Base-by-base conservation (phyloP, 345 rosid genomes). In the Anacardium occidentale region DNA sequence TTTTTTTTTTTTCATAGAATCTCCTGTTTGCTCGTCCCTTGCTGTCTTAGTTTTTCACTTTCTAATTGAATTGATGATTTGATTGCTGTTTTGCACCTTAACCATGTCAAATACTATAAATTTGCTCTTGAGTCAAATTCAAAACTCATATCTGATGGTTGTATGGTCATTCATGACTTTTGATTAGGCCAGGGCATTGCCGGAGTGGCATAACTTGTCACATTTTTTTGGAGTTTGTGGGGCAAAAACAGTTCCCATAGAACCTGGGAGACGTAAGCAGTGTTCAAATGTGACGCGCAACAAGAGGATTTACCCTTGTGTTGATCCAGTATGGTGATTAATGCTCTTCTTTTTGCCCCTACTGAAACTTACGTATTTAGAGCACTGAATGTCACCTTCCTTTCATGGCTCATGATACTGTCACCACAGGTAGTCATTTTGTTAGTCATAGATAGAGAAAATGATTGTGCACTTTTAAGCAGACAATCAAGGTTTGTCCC, bases 391-490 rank as follows among this genome's bases (percentile, higher is more conserved):
- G 24, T 42, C 58, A 55, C 50, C 15, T 70, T 42, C 63, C 51
- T 68, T 64, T 62, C 52, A 32, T 72, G 73, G 45, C 72, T 13
- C 20, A 25, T 66, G 50, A 3, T 73, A 45, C 69, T 63, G 64
- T 60, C 77, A 48, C 21, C 65, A 20, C 82, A 94, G 98, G 97
- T 90, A 75, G 98, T 94, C 74, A 92, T 94, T 75, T 92, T 94
- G 98, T 84, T 92, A 76, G 97, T 92, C 64, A 88, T 94, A 70
- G 98, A 94, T 71, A 82, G 74, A 81, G 94, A 92, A 76, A 92
- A 94, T 75, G 98, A 92, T 18, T 75, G 93, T 18, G 96, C 78
- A 44, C 97, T 94, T 73, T 76, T 94, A 74, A 85, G 96, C 81
- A 87, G 90, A 58, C 97, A 89, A 24, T 84, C 95, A 17, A 88